Conservation (phyloP, 2,329 filamentous ascomycete species). For the Myotisia sp. region DNA sequence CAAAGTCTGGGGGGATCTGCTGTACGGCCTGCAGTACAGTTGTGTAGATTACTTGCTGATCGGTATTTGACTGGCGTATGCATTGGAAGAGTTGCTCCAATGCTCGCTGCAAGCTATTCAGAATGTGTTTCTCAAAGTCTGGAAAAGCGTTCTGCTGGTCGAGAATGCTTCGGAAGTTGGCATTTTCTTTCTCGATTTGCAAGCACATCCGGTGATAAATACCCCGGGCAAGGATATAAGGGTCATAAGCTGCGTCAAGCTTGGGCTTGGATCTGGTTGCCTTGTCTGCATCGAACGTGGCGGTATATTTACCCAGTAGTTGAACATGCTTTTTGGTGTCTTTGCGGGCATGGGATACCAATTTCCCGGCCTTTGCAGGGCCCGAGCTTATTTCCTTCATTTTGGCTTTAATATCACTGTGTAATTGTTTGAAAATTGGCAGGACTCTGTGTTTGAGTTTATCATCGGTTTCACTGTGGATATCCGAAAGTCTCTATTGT, state of each 20-base stretch:
- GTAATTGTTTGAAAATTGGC: slow-evolving; percentile 76
- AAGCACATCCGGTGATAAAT: slow-evolving; percentile 73
- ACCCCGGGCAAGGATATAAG: slow-evolving; percentile 72
- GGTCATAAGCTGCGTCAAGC: slow-evolving; percentile 60
- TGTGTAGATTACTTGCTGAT: slow-evolving; percentile 62
- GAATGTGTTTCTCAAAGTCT: slow-evolving; percentile 71
- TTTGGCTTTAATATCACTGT: slow-evolving; percentile 95
- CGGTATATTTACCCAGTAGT: slow-evolving; percentile 72
- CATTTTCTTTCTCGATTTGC: slow-evolving; percentile 91
- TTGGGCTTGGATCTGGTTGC: slow-evolving; percentile 52
- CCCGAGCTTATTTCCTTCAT: slow-evolving; percentile 74
- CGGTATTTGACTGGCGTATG: slow-evolving; percentile 65
- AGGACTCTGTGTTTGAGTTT: slow-evolving; percentile 73
- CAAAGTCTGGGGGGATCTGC: slow-evolving; percentile 67
- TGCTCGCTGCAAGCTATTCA: slow-evolving; percentile 68
- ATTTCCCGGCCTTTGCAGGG: slow-evolving; percentile 70
- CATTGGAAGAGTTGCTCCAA: slow-evolving; percentile 73
- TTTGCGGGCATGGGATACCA: slow-evolving; percentile 77
- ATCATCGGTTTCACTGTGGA: slow-evolving; percentile 82
- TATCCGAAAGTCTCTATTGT: slow-evolving; percentile 62
- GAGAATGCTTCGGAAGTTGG: slow-evolving; percentile 81
- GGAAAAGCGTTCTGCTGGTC: slow-evolving; percentile 82
- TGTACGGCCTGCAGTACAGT: slow-evolving; percentile 70
- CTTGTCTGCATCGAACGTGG: slow-evolving; percentile 64
- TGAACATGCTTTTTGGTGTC: slow-evolving; percentile 92